phyloP scores from a whole-genome alignment of 768 basidiomycete species.

The Suillus ampliporus region DNA sequence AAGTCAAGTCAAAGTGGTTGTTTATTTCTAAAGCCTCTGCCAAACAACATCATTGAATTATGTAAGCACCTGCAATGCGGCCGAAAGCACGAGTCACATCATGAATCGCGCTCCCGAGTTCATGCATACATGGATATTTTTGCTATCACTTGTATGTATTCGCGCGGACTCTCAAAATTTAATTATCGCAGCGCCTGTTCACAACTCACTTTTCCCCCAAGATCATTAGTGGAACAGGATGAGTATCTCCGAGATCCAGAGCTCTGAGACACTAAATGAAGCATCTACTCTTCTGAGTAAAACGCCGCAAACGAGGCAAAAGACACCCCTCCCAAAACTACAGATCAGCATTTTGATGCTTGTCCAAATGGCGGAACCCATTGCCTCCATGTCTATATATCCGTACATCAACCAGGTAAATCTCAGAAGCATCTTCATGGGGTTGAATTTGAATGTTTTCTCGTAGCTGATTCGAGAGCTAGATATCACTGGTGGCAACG shows the following conservation, averaged over 20 bases:
- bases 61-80: no score
- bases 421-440: neutral
- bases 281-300: neutral
- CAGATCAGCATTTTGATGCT: constrained; percentile 45
- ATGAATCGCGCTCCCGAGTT: neutral
- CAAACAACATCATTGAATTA: neutral
- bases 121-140: neutral
- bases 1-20: neutral
- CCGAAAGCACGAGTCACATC: neutral
- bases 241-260: neutral
- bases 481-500: constrained; percentile 49
- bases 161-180: neutral
- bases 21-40: constrained; percentile 1
- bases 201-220: neutral
- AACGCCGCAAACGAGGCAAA: constrained; percentile 8
- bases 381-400: constrained; percentile 49
- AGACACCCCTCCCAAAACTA: constrained; percentile 43
- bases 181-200: no score
- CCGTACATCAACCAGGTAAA: constrained; percentile 56
- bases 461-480: constrained; percentile 47
- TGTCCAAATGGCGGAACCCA: constrained; percentile 39
- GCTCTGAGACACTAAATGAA: neutral
- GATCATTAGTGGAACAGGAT: neutral
- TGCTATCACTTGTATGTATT: neutral
- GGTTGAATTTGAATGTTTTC: neutral